These are phyloP conservation scores for Berkeleyomyces rouxiae DNA, from an alignment of 2,329 filamentous ascomycete genomes.

Conservation along the genomic window DNA sequence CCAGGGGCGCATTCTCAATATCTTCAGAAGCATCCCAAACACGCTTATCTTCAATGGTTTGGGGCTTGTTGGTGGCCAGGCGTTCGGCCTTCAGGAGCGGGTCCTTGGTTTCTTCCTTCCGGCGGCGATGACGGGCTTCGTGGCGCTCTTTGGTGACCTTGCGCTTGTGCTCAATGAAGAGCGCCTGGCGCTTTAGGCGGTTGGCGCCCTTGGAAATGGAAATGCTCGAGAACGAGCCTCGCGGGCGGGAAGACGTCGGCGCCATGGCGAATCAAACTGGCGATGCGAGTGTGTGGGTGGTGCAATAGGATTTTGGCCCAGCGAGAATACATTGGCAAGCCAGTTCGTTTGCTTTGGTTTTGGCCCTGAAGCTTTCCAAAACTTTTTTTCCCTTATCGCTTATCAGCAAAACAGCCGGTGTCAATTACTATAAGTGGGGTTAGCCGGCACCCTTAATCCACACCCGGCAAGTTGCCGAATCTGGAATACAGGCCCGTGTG, in stretches of 20 bases:
- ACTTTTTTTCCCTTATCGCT: constrained; percentile 14
- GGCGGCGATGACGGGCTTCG: constrained; percentile 59
- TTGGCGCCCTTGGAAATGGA: constrained; percentile 40
- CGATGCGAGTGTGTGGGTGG: not conserved
- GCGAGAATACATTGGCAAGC: not conserved
- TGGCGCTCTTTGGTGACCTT: constrained; percentile 55
- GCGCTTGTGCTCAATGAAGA: constrained; percentile 69
- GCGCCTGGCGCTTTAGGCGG: constrained; percentile 61
- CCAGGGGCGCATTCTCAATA: constrained; percentile 32
- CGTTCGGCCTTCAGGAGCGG: constrained; percentile 58
- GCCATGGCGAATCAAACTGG: constrained; percentile 14
- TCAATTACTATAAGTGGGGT: not conserved
- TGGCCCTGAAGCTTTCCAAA: not conserved
- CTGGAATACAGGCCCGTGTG: not conserved
- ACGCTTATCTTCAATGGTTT: constrained; percentile 73
- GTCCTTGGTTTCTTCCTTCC: constrained; percentile 73
- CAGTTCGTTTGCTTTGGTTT: not conserved
- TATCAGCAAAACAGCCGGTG: not conserved
- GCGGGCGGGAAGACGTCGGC: constrained; percentile 10
- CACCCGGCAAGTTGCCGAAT: not conserved
- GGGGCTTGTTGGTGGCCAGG: constrained; percentile 59
- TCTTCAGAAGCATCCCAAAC: constrained; percentile 69
- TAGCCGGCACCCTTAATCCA: not conserved
- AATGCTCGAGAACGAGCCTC: constrained; percentile 16
- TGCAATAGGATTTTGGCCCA: not conserved